phyloP scores from a whole-genome alignment of 228 moss, liverwort and hornwort species.

The Sphagnum magellanicum region DNA sequence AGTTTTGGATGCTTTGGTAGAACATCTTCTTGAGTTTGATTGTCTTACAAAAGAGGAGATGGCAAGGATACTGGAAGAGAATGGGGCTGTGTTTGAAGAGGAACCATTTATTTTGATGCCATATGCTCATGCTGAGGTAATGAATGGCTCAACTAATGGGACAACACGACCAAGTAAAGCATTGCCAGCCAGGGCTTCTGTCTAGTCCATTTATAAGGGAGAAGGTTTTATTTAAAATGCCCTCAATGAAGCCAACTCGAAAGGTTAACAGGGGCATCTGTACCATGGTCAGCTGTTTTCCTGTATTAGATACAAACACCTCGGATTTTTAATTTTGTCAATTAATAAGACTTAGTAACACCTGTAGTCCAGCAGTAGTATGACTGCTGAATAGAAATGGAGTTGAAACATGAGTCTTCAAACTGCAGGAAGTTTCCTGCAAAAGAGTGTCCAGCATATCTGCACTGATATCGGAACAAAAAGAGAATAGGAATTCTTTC shows the following conservation, averaged over 20 bases:
- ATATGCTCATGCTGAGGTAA: constrained; percentile 42
- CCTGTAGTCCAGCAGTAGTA: no score
- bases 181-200: constrained; percentile 51
- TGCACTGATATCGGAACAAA: no score
- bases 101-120: constrained; percentile 77
- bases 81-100: constrained; percentile 62
- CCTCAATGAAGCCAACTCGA: constrained; percentile 5
- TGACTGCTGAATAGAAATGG: no score
- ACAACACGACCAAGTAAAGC: constrained; percentile 48
- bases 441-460: no score
- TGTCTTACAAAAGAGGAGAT: constrained; percentile 60
- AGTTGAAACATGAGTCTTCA: no score
- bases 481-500: no score
- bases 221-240: constrained; percentile 4
- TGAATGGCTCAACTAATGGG: constrained; percentile 41
- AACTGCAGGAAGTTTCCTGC: no score
- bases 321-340: no score
- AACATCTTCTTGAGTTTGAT: constrained; percentile 73
- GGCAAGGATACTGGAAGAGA: constrained; percentile 65
- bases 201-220: constrained; percentile 22
- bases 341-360: no score
- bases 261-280: constrained; percentile 17
- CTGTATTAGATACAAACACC: constrained; percentile 14
- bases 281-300: constrained; percentile 32
- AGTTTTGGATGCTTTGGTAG: constrained; percentile 65